Evolutionary conservation across 257 asterid genomes (phyloP).

Genomic region (Nicotiana otophora): DNA sequence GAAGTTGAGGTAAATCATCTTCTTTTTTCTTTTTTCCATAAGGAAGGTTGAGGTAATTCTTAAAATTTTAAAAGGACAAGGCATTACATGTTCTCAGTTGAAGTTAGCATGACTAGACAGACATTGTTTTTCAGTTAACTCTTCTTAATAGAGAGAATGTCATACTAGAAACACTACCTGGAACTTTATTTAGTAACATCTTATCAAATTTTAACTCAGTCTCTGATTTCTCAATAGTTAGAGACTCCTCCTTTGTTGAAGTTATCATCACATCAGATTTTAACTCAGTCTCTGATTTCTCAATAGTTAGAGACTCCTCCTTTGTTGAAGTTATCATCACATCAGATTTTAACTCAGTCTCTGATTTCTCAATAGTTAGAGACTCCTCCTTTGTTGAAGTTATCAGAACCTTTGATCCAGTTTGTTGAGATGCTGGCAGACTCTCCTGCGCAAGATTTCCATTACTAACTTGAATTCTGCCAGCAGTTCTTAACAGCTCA

Average conservation of each 20-base stretch:
- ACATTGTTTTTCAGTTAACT: neutral
- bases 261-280: conserved; percentile 28
- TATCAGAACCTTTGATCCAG: conserved; percentile 37
- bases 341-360: conserved; percentile 21
- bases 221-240: conserved; percentile 18
- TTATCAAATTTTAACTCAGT: conserved; percentile 21
- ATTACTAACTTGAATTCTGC: conserved; percentile 21
- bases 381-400: conserved; percentile 32
- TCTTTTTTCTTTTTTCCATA: neutral
- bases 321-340: conserved; percentile 27
- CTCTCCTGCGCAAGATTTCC: conserved; percentile 23
- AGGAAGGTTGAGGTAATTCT: neutral
- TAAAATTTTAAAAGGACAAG: neutral
- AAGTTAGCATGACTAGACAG: neutral
- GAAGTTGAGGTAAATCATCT: neutral
- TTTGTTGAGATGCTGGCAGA: conserved; percentile 28
- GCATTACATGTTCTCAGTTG: neutral
- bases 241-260: conserved; percentile 26
- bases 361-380: conserved; percentile 17
- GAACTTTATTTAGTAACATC: conserved; percentile 16
- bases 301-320: conserved; percentile 22
- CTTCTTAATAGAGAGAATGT: neutral
- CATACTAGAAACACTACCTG: conserved; percentile 32
- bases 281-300: conserved; percentile 20
- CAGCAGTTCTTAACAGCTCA: conserved; percentile 17